Percentiles rank a stretch among this genome's conserved stretches.
Conservation (phyloP, 306 rosid genomes). For the Oxytropis ochrocephala region DNA sequence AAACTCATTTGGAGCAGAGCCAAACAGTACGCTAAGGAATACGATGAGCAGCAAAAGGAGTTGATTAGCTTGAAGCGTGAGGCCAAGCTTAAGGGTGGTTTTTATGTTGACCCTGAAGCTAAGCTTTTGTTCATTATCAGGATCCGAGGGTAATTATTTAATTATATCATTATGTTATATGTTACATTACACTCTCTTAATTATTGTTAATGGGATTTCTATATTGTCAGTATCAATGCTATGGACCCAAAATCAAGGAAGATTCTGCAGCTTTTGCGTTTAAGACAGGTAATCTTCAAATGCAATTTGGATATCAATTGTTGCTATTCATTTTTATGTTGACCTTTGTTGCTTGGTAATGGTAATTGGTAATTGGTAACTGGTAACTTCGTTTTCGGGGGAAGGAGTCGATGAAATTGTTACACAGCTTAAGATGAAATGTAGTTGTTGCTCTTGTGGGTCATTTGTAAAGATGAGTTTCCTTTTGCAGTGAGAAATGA, state of each 20-base stretch:
- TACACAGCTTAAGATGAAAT: not conserved
- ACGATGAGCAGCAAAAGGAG: conserved; percentile 63
- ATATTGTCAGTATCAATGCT: conserved; percentile 59
- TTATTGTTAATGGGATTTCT: not conserved
- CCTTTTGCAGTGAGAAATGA: not conserved
- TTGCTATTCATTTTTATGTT: not conserved
- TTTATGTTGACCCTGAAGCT: conserved; percentile 72
- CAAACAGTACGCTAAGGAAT: conserved; percentile 51
- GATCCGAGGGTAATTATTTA: conserved; percentile 57
- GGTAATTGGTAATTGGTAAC: not conserved
- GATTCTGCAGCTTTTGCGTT: conserved; percentile 69
- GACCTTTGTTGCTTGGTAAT: not conserved
- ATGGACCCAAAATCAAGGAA: conserved; percentile 66
- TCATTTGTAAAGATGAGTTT: not conserved
- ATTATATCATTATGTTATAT: not conserved
- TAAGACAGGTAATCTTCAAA: conserved; percentile 56
- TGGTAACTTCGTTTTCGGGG: not conserved
- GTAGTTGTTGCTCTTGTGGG: not conserved
- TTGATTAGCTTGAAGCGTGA: conserved; percentile 67
- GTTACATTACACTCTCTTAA: not conserved
- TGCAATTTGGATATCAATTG: not conserved
- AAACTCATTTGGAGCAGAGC: conserved; percentile 59
- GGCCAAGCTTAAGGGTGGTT: conserved; percentile 81
- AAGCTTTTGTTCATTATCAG: conserved; percentile 70
- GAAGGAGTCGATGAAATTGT: not conserved